Evolutionary conservation across 495 filamentous ascomycete genomes (phyloP), one percentile per base, ranked within the genome.

Genomic region (Penicillium steckii): DNA sequence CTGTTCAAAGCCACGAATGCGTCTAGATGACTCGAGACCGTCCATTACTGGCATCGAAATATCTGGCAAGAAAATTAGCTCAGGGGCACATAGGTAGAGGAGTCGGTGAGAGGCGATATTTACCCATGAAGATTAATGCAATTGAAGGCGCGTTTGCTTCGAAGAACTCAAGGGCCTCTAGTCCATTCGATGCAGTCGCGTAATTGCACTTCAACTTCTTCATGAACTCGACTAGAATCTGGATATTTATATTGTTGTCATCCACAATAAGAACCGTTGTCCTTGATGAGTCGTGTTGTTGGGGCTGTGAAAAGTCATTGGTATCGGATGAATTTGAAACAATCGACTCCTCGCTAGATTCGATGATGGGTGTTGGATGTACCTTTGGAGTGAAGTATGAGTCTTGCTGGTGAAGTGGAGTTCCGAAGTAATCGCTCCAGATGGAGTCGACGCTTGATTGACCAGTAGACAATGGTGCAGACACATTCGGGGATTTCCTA

Each of bases 21-120:
- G 67, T 6, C 72, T 55, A 4, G 77, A 77, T 3, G 75, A 69
- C 50, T 80, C 78, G 18, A 80, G 71, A 0, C 79, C 80, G 47
- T 80, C 70, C 79, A 83, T 83, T 38, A 80, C 59, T 1, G 82
- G 81, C 82, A 85, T 85, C 41, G 73, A 74, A n/a, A 84, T 77
- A 57, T 82, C 67, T 71, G 33, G 2, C 27, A 38, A 19, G 30
- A 13, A 42, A 23, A 8, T 18, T 35, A 46, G 27, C 33, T n/a
- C 24, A 21, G n/a, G n/a, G n/a, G n/a, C n/a, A 18, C 21, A 19
- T 32, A 3, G 27, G 15, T 33, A 33, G 12, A 4, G 8, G 15
- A 1, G 3, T 21, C 23, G 9, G 42, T 17, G 15, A 8, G 21
- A 32, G 15, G 9, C 2, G 6, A 8, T 23, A 44, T 48, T 17